A percentile compares a stretch with the other conserved stretches of the same genome.
phyloP scores from a whole-genome alignment of 305 asterid genomes.

The Fraxinus sp. region DNA sequence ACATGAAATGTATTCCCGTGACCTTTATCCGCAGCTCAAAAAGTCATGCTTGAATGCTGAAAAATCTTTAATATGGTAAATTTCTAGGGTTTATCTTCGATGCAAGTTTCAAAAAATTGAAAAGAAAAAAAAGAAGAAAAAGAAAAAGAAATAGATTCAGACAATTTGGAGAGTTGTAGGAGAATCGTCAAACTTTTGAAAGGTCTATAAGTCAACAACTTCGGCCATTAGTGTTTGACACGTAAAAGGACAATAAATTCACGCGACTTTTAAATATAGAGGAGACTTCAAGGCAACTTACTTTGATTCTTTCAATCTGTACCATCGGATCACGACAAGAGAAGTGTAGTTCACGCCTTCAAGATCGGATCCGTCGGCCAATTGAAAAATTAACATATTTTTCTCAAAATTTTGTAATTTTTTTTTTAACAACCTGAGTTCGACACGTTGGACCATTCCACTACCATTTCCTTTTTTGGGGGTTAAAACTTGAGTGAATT shows the following conservation, averaged over 20 bases:
- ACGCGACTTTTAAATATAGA: slow-evolving; percentile 28
- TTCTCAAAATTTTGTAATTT: too few relatives aligned
- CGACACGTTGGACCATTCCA: too few relatives aligned
- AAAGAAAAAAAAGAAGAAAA: neutral
- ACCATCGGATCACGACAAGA: neutral
- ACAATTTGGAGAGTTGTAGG: slow-evolving; percentile 21
- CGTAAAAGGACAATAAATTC: slow-evolving; percentile 34
- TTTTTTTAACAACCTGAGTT: too few relatives aligned
- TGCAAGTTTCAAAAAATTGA: neutral
- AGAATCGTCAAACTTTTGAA: slow-evolving; percentile 7
- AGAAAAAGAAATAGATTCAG: slow-evolving; percentile 18
- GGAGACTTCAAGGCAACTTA: slow-evolving; percentile 46
- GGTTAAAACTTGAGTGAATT: too few relatives aligned
- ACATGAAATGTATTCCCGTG: neutral
- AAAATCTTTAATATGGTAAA: neutral
- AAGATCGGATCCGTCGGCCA: too few relatives aligned
- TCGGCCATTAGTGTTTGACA: slow-evolving; percentile 59
- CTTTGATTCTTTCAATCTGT: slow-evolving; percentile 7
- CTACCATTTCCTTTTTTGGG: too few relatives aligned
- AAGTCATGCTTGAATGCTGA: neutral
- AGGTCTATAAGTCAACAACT: slow-evolving; percentile 49
- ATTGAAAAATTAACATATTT: too few relatives aligned
- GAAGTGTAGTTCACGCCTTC: neutral
- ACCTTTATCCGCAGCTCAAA: too few relatives aligned
- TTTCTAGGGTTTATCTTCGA: neutral